phyloP scores from a whole-genome alignment of 2,329 filamentous ascomycete genomes.

The Sporothrix brunneoviolacea region DNA sequence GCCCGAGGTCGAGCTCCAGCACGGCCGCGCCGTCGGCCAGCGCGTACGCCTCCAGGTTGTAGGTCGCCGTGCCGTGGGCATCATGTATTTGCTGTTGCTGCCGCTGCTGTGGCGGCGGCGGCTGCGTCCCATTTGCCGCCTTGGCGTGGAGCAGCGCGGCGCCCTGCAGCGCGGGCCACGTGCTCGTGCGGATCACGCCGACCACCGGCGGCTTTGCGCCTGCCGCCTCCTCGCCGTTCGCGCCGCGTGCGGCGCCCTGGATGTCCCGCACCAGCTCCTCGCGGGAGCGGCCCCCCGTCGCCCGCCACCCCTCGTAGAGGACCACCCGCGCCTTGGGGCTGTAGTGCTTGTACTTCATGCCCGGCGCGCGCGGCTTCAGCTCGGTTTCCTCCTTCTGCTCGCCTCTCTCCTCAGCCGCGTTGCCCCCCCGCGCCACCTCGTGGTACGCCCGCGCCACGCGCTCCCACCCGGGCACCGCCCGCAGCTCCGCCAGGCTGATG shows the following conservation, averaged over 20 bases:
- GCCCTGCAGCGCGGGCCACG: conserved; percentile 43
- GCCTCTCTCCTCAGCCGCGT: conserved; percentile 22
- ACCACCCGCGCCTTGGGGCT: conserved; percentile 83
- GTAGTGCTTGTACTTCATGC: conserved; percentile 99
- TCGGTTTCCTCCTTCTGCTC: conserved; percentile 9
- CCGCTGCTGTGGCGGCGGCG: conserved; percentile 13
- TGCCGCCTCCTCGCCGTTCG: background rate
- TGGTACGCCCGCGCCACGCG: conserved; percentile 70
- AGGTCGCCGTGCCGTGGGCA: conserved; percentile 21
- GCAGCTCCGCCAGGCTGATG: conserved; percentile 72
- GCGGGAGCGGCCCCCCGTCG: conserved; percentile 27
- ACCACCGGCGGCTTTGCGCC: conserved; percentile 27
- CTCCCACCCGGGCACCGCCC: conserved; percentile 73
- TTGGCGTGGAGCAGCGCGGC: conserved; percentile 20
- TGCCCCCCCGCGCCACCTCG: conserved; percentile 62
- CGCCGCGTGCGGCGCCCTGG: conserved; percentile 14
- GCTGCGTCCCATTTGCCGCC: conserved; percentile 24
- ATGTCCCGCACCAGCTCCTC: conserved; percentile 25
- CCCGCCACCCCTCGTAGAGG: conserved; percentile 60
- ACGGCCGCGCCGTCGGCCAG: conserved; percentile 31
- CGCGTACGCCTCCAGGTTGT: conserved; percentile 33
- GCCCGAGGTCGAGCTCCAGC: conserved; percentile 69
- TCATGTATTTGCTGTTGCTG: conserved; percentile 23
- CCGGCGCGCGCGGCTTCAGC: conserved; percentile 67
- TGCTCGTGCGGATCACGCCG: conserved; percentile 50